A percentile compares a stretch with the other conserved stretches of the same genome.
phyloP scores from a whole-genome alignment of 768 basidiomycete species.

The Podaxis sp. region DNA sequence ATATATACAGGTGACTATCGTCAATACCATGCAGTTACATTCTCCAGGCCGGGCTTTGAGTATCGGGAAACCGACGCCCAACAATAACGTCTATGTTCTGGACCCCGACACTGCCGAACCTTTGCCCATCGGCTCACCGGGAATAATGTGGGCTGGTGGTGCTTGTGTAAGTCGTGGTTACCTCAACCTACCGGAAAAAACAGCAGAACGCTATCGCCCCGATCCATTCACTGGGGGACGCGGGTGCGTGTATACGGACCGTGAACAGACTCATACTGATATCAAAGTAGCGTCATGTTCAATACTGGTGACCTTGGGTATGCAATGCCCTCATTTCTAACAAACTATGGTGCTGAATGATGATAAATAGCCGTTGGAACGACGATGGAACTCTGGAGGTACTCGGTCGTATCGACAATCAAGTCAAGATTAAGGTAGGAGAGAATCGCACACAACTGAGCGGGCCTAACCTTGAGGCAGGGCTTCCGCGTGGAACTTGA shows the following conservation, averaged over 20 bases:
- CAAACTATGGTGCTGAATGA: not conserved
- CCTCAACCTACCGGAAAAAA: conserved; percentile 53
- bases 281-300: conserved; percentile 47
- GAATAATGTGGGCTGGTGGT: conserved; percentile 64
- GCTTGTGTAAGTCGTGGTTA: conserved; percentile 56
- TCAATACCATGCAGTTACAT: conserved; percentile 55
- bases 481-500: conserved; percentile 66
- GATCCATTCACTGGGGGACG: conserved; percentile 48
- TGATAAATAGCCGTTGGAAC: conserved; percentile 40
- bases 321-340: conserved; percentile 5
- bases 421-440: conserved; percentile 59
- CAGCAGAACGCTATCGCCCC: conserved; percentile 43
- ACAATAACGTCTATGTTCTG: conserved; percentile 43
- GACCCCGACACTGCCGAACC: conserved; percentile 34
- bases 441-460: not conserved
- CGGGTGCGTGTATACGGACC: conserved; percentile 33
- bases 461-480: conserved; percentile 20
- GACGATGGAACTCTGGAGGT: conserved; percentile 53
- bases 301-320: conserved; percentile 61
- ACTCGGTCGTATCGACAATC: conserved; percentile 59
- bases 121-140: conserved; percentile 35
- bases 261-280: not conserved
- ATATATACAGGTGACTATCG: conserved; percentile 45
- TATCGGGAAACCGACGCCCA: conserved; percentile 54
- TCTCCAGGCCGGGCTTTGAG: conserved; percentile 35